Evolutionary conservation across 345 rosid species (phyloP), one percentile per base, ranked within the genome.

Genomic region (Gynandropsis gynandra): DNA sequence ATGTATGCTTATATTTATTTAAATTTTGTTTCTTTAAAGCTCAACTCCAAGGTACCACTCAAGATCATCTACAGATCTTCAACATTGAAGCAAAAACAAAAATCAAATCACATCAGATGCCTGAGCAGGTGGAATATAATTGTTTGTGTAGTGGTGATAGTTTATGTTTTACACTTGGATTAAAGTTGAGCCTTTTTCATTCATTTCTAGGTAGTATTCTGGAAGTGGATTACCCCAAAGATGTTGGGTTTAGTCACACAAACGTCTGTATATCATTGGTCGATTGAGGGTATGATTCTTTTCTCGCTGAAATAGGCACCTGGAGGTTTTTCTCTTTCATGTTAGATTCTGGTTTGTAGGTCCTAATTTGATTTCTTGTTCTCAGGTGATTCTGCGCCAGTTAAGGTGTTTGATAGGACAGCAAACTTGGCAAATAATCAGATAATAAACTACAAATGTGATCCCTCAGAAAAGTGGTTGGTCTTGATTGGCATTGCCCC

Each of bases 401-500:
- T 76, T 47, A 93, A 93, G 78, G 73, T 88, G 89, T 93, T 93
- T 61, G 99, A 93, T 33, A 85, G 99, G 72, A 81, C 97, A 10
- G 88, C 95, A 52, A 93, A 93, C 72, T 71, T 93, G 80, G 69
- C 58, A 44, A 93, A 74, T 79, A 93, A 85, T 76, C 99, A 93
- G 78, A 85, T 93, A 49, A 93, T 93, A 40, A 93, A 93, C 75
- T 93, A 93, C 56, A 76, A 80, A 61, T 93, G 97, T 70, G 96
- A 90, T 54, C 89, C 92, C 48, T 65, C 85, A 12, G 99, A 85
- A 76, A 93, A 93, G 68, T 93, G 99, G 99, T 65, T 93, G 68
- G 95, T 93, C 60, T 72, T 88, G 76, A 75, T 93, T 74, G 99
- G 99, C 66, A 93, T 85, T 66, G 94, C 95, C 40, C 99, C 97